phyloP scores from a whole-genome alignment of 2,329 filamentous ascomycete genomes.

The Helotiales sp. region DNA sequence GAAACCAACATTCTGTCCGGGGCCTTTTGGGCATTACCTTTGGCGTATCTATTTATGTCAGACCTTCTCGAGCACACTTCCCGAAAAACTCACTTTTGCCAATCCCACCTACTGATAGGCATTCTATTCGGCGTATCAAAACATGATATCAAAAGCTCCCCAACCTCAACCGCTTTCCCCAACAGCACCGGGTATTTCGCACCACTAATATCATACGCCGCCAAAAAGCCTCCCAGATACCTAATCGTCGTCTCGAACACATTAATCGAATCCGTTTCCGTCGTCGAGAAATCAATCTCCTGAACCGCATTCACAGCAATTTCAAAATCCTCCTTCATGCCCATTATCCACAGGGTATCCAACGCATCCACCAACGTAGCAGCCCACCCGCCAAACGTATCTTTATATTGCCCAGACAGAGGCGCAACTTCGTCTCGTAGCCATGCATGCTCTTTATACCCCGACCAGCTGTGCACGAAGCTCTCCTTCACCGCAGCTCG shows the following conservation, averaged over 20 bases:
- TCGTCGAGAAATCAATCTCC: constrained; percentile 82
- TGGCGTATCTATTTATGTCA: constrained; percentile 46
- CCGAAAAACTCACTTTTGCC: constrained; percentile 56
- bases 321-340: constrained; percentile 77
- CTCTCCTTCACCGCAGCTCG: constrained; percentile 39
- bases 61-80: constrained; percentile 41
- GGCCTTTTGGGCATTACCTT: constrained; percentile 64
- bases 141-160: constrained; percentile 71
- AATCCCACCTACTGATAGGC: constrained; percentile 60
- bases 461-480: constrained; percentile 66
- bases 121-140: constrained; percentile 93
- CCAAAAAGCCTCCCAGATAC: constrained; percentile 84
- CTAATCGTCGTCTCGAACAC: constrained; percentile 92
- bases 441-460: constrained; percentile 82
- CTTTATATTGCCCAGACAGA: constrained; percentile 66
- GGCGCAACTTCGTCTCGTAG: constrained; percentile 85
- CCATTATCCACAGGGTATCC: constrained; percentile 89
- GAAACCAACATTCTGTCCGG: constrained; percentile 59
- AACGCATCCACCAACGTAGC: constrained; percentile 83
- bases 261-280: constrained; percentile 39
- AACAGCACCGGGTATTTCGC: constrained; percentile 69
- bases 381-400: constrained; percentile 92
- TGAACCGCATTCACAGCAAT: constrained; percentile 72
- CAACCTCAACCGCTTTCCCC: constrained; percentile 72
- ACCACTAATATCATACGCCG: constrained; percentile 85